Percentiles rank a stretch among this genome's conserved stretches.
These are phyloP conservation scores for Starmerella sp. DNA, from an alignment of 805 yeast species.

Conservation along the genomic window DNA sequence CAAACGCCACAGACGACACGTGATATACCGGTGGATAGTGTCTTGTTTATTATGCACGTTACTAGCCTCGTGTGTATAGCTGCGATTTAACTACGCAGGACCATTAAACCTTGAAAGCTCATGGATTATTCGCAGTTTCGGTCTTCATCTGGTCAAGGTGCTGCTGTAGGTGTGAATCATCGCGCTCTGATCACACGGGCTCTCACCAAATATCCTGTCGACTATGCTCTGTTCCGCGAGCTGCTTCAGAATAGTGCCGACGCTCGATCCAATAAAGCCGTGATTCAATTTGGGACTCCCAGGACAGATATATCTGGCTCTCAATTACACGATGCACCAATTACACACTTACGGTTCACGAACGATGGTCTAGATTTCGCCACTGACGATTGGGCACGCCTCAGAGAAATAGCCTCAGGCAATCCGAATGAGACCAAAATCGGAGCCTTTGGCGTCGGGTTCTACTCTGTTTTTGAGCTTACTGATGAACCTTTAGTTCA, in stretches of 20 bases:
- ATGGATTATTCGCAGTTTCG: slow-evolving; percentile 23
- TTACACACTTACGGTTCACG: slow-evolving; percentile 21
- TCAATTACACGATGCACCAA: slow-evolving; percentile 25
- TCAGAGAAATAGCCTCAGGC: slow-evolving; percentile 34
- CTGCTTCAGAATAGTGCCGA: slow-evolving; percentile 35
- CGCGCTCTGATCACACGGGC: slow-evolving; percentile 34
- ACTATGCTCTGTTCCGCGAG: slow-evolving; percentile 33
- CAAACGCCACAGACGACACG: neutral
- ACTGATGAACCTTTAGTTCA: slow-evolving; percentile 68
- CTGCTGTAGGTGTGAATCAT: slow-evolving; percentile 33
- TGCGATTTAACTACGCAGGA: too few relatives aligned
- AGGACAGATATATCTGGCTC: slow-evolving; percentile 13
- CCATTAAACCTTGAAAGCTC: too few relatives aligned
- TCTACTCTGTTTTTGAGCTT: slow-evolving; percentile 68
- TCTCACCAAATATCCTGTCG: slow-evolving; percentile 34
- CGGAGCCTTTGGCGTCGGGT: slow-evolving; percentile 39
- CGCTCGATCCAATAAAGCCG: slow-evolving; percentile 30
- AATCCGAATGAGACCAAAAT: slow-evolving; percentile 35
- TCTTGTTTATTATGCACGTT: neutral
- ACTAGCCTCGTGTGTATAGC: too few relatives aligned
- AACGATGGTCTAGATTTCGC: slow-evolving; percentile 31
- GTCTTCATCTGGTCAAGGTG: slow-evolving; percentile 14
- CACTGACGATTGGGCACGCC: slow-evolving; percentile 32
- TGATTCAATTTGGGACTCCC: slow-evolving; percentile 24
- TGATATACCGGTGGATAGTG: neutral